Conservation (phyloP, 768 basidiomycete genomes). For the Nidula microcarpa region DNA sequence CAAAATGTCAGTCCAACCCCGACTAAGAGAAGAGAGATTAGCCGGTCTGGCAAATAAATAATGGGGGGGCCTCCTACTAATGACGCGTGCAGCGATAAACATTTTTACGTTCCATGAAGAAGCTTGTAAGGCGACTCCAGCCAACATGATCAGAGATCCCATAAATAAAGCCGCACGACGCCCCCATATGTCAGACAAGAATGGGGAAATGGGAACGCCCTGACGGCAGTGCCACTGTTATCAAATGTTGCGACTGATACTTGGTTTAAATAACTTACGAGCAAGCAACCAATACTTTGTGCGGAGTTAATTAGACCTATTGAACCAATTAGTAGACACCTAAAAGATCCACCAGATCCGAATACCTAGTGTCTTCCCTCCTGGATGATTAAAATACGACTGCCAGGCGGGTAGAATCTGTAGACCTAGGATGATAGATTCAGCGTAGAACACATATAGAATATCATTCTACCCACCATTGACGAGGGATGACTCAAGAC, state of each 20-base stretch:
- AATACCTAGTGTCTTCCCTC: conserved; percentile 39
- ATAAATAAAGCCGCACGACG: conserved; percentile 56
- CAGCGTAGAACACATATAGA: conserved; percentile 9
- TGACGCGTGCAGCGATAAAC: conserved; percentile 55
- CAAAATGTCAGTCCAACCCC: conserved; percentile 63
- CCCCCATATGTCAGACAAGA: conserved; percentile 58
- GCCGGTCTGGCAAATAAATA: background rate
- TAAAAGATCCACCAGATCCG: too few species aligned
- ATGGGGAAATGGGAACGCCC: conserved; percentile 62
- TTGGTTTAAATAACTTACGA: conserved; percentile 22
- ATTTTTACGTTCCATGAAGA: conserved; percentile 40
- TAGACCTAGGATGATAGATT: conserved; percentile 37
- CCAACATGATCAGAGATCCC: conserved; percentile 62
- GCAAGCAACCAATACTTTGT: conserved; percentile 54
- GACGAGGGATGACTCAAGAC: conserved; percentile 65
- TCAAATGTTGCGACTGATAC: too few species aligned
- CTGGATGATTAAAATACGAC: conserved; percentile 48
- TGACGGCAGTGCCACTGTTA: conserved; percentile 10
- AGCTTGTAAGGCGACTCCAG: conserved; percentile 57
- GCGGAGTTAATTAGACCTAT: conserved; percentile 64
- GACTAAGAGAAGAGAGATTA: conserved; percentile 30
- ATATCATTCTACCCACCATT: conserved; percentile 31
- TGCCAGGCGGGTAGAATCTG: conserved; percentile 69
- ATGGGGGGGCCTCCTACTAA: conserved; percentile 32
- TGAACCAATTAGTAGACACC: background rate